These are phyloP conservation scores for Friedmanniomyces simplex DNA, from an alignment of 495 filamentous ascomycete genomes.

Conservation along the genomic window DNA sequence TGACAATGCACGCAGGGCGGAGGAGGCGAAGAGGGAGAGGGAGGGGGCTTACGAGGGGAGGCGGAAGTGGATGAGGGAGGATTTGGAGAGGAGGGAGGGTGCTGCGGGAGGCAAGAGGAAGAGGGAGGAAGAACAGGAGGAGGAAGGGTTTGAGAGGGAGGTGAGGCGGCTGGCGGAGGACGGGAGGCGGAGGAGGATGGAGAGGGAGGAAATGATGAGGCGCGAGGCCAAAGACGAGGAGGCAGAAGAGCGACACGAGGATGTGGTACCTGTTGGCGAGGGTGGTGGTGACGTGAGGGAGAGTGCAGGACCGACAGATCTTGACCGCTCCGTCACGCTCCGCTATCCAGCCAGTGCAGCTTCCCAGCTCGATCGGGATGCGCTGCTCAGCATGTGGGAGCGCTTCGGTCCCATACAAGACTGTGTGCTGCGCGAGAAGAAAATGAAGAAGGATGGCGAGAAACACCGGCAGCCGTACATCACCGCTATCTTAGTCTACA, in stretches of 20 bases:
- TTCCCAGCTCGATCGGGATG: constrained; percentile 34
- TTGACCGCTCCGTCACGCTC: constrained; percentile 51
- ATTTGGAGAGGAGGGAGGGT: constrained; percentile 57
- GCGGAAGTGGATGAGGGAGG: constrained; percentile 64
- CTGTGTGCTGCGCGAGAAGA: constrained; percentile 43
- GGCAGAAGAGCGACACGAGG: not conserved
- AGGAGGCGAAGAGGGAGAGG: constrained; percentile 50
- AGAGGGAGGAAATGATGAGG: constrained; percentile 29
- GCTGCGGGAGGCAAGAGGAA: constrained; percentile 36
- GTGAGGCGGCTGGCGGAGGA: constrained; percentile 56
- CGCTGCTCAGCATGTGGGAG: constrained; percentile 37
- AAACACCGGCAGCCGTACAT: constrained; percentile 24
- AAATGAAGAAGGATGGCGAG: constrained; percentile 36
- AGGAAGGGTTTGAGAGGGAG: constrained; percentile 47
- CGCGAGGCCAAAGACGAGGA: constrained; percentile 2
- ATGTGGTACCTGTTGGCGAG: not conserved
- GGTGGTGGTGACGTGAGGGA: not conserved
- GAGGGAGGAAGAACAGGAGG: constrained; percentile 41
- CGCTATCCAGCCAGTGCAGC: constrained; percentile 29
- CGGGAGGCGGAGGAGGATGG: constrained; percentile 36
- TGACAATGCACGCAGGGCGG: constrained; percentile 56
- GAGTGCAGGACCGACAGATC: constrained; percentile 24
- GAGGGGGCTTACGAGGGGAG: constrained; percentile 54
- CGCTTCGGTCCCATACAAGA: constrained; percentile 49
- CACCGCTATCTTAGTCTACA: constrained; percentile 41